Percentiles rank a stretch among this genome's conserved stretches.
These are phyloP conservation scores for Pyracantha coccinea DNA, from an alignment of 331 rosid species.

Conservation along the genomic window DNA sequence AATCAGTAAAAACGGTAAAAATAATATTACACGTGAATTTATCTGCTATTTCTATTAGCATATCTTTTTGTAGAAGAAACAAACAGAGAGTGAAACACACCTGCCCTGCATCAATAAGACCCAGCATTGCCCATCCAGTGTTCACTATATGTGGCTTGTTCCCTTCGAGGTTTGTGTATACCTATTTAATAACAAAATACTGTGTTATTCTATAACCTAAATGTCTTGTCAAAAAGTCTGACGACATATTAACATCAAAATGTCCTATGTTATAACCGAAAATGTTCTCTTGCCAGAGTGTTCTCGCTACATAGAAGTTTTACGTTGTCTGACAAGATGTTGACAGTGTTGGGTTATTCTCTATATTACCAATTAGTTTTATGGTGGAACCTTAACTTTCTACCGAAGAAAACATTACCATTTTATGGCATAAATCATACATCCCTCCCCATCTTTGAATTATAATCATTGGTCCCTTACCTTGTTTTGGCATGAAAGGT, in stretches of 20 bases:
- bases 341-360: too few species aligned
- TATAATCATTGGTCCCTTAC: conserved; percentile 4
- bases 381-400: too few species aligned
- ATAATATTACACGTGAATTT: neutral
- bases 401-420: too few species aligned
- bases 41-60: neutral
- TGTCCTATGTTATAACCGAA: neutral
- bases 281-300: neutral
- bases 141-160: conserved; percentile 51
- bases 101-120: conserved; percentile 63
- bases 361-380: too few species aligned
- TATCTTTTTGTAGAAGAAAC: neutral
- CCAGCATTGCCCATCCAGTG: conserved; percentile 71
- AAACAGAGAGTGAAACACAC: conserved; percentile 8
- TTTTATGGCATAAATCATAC: too few species aligned
- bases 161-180: conserved; percentile 52
- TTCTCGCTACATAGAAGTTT: neutral
- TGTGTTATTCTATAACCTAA: too few species aligned
- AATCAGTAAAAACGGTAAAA: neutral
- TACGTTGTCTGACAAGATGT: too few species aligned
- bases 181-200: conserved; percentile 23
- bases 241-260: neutral
- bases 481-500: conserved; percentile 44
- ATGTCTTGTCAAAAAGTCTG: too few species aligned
- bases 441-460: too few species aligned